phyloP scores from a whole-genome alignment of 202 grass and related monocot genomes.

The Miscanthus sacchariflorus region DNA sequence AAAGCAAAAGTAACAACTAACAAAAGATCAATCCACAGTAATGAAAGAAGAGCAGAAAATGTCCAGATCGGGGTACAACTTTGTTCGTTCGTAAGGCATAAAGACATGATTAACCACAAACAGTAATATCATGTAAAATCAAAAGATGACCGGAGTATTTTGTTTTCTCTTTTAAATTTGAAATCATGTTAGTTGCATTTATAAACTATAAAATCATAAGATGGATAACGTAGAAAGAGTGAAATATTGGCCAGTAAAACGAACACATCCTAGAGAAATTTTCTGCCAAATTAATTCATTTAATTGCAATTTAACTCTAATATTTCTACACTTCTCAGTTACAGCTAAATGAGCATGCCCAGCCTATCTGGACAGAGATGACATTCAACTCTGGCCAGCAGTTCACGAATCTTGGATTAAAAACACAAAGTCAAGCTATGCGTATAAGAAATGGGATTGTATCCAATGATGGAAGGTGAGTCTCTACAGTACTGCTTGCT shows the following conservation, averaged over 20 bases:
- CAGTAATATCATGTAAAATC: background rate
- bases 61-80: background rate
- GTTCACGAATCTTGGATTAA: conserved; percentile 57
- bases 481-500: conserved; percentile 40
- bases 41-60: conserved; percentile 16
- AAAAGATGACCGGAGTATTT: background rate
- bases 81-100: background rate
- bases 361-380: conserved; percentile 93
- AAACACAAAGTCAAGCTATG: conserved; percentile 50
- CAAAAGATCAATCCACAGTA: background rate
- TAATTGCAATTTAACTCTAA: conserved; percentile 14
- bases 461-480: conserved; percentile 79
- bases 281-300: conserved; percentile 28
- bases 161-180: background rate
- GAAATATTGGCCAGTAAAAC: conserved; percentile 13
- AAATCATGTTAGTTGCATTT: conserved; percentile 34
- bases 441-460: conserved; percentile 68
- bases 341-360: conserved; percentile 95
- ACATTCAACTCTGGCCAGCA: conserved; percentile 58
- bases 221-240: conserved; percentile 13
- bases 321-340: conserved; percentile 67
- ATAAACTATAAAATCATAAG: conserved; percentile 20
- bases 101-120: conserved; percentile 4
- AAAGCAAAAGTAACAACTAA: background rate
- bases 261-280: conserved; percentile 8